A percentile compares a stretch with the other conserved stretches of the same genome.
Conservation (phyloP, 179 eudicot genomes). For the Heliamphora pulchella region DNA sequence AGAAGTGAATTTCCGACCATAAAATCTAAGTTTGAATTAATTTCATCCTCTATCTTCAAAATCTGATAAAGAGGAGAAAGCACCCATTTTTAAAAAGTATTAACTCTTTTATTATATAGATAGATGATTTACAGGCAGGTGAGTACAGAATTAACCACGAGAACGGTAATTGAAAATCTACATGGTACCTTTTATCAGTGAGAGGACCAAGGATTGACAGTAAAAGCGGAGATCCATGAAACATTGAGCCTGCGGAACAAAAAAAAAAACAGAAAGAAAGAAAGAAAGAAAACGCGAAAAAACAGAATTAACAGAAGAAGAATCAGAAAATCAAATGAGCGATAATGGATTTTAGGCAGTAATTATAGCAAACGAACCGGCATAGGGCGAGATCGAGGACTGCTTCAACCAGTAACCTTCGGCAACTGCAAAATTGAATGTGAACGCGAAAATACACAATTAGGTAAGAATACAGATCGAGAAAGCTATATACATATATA, state of each 20-base stretch:
- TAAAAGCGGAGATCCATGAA: conserved; percentile 90
- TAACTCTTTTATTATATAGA: too few relatives aligned
- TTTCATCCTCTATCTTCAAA: too few relatives aligned
- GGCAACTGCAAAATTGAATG: conserved; percentile 45
- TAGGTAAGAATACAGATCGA: background rate
- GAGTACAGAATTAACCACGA: too few relatives aligned
- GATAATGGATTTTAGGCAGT: background rate
- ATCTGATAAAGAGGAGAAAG: too few relatives aligned
- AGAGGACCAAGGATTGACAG: conserved; percentile 80
- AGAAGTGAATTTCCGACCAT: too few relatives aligned
- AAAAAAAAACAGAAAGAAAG: background rate
- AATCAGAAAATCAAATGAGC: background rate
- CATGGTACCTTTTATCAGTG: conserved; percentile 51
- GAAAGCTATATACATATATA: background rate
- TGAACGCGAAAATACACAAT: background rate
- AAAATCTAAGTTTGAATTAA: too few relatives aligned
- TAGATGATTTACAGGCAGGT: too few relatives aligned
- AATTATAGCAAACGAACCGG: conserved; percentile 36
- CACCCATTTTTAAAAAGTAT: too few relatives aligned
- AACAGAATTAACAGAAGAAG: background rate
- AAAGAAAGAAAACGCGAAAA: background rate
- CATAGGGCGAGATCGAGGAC: conserved; percentile 78
- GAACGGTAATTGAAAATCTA: background rate
- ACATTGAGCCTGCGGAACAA: conserved; percentile 69
- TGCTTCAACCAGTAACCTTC: conserved; percentile 93